A percentile compares a stretch with the other conserved stretches of the same genome.
These are phyloP conservation scores for Fusarium albidum DNA, from an alignment of 2,329 filamentous ascomycete species.

Conservation along the genomic window DNA sequence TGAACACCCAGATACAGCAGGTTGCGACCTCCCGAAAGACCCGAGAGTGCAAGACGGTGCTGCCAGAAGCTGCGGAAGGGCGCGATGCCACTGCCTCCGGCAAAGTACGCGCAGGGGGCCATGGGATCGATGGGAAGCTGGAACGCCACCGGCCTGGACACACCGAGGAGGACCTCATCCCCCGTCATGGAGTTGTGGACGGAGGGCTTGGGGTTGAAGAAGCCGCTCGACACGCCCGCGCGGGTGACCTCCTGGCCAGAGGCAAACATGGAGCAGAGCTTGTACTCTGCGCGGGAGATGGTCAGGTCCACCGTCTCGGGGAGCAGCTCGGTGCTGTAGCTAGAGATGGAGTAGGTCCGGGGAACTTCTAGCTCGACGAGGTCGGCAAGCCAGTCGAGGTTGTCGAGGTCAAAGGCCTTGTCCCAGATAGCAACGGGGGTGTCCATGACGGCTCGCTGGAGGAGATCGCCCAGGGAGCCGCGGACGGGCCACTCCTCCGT, in stretches of 20 bases:
- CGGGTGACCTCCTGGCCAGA: conserved; percentile 44
- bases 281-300: conserved; percentile 60
- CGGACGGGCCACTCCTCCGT: conserved; percentile 61
- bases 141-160: conserved; percentile 60
- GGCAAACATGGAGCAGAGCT: conserved; percentile 53
- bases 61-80: conserved; percentile 65
- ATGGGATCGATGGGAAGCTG: conserved; percentile 59
- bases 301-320: conserved; percentile 60
- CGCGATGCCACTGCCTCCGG: conserved; percentile 61
- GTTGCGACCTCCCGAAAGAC: conserved; percentile 52
- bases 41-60: conserved; percentile 46
- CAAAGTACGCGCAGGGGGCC: conserved; percentile 61
- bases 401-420: conserved; percentile 55
- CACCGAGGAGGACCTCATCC: conserved; percentile 59
- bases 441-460: conserved; percentile 57
- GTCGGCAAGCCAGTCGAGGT: conserved; percentile 56
- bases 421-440: conserved; percentile 60
- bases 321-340: conserved; percentile 57
- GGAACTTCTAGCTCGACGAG: conserved; percentile 59
- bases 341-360: conserved; percentile 62
- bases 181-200: conserved; percentile 48
- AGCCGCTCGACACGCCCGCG: conserved; percentile 60
- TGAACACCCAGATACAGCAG: conserved; percentile 62
- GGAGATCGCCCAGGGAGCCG: conserved; percentile 58
- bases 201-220: conserved; percentile 55